Evolutionary conservation across 208 protist genomes (phyloP), one percentile per base, ranked within the genome.

Genomic region (Angomonas deanei): DNA sequence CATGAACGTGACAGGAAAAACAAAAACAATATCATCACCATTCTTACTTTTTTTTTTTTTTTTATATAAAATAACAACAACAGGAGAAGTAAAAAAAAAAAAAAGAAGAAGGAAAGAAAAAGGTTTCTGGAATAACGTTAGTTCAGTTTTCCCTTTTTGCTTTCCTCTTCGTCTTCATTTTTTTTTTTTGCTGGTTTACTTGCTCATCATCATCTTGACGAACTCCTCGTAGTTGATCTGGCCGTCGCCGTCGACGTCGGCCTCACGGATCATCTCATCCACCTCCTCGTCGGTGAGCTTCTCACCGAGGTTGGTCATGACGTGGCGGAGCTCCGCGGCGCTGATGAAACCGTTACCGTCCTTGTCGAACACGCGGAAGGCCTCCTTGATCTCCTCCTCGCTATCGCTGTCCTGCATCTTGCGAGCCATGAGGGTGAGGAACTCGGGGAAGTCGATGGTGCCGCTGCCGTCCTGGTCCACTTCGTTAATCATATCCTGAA

Each of bases 401-500:
- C 82, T 93, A 72, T 98, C 93, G 38, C 65, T 82, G 69, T 94
- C 88, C 71, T 92, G 78, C 88, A 93, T 94, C 78, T 94, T 94
- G 70, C 82, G 78, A 50, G 85, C 76, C 88, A 92, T 92, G 38
- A 94, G 73, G 30, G 78, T 85, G 39, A 89, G 70, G 72, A 92
- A 91, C 76, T 99, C 96, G 33, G 87, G 85, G 80, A 99, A 99
- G 78, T 98, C 97, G 76, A 99, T 98, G 27, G 86, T 97, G 70
- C 97, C 84, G 61, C 74, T 83, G 55, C 89, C 89, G 73, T 99
- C 93, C 56, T 93, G 82, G 73, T 99, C 97, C 17, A 99, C 93
- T 70, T 98, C 94, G 62, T 98, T 97, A 74, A 99, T 98, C 93
- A 99, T 98, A 65, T 99, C 97, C 79, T 98, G 88, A 27, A 99